Conservation (phyloP, 176 grass and related monocot species). For the Chloris gayana region DNA sequence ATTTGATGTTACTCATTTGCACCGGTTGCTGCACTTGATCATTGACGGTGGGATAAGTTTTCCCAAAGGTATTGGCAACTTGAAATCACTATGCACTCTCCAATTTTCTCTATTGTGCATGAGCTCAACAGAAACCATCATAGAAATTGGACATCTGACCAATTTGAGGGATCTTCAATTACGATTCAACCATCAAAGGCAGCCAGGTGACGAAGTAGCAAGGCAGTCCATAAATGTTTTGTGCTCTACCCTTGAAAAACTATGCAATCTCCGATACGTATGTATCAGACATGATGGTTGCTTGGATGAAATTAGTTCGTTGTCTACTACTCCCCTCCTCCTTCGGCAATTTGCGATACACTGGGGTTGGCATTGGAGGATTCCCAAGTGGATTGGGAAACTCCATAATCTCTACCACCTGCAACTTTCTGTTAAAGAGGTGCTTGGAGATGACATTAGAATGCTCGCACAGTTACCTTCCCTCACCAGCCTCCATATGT, state of each 20-base stretch:
- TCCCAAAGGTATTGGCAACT: not conserved
- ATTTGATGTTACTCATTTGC: not conserved
- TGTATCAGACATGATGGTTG: not conserved
- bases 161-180: not conserved
- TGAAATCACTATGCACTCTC: constrained; percentile 2
- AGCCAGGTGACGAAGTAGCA: not conserved
- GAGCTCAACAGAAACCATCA: not conserved
- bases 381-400: not conserved
- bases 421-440: not conserved
- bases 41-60: not conserved
- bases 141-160: not conserved
- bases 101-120: not conserved
- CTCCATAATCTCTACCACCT: not conserved
- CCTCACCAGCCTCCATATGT: not conserved
- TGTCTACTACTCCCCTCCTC: not conserved
- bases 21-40: not conserved
- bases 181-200: not conserved
- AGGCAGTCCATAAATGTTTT: not conserved
- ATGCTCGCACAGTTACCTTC: not conserved
- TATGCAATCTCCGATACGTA: not conserved
- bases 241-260: not conserved
- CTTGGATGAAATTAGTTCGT: not conserved
- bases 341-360: not conserved
- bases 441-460: not conserved
- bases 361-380: not conserved